Evolutionary conservation across 1,284 basidiomycete species (phyloP).

Genomic region (Cronartium ribicola): DNA sequence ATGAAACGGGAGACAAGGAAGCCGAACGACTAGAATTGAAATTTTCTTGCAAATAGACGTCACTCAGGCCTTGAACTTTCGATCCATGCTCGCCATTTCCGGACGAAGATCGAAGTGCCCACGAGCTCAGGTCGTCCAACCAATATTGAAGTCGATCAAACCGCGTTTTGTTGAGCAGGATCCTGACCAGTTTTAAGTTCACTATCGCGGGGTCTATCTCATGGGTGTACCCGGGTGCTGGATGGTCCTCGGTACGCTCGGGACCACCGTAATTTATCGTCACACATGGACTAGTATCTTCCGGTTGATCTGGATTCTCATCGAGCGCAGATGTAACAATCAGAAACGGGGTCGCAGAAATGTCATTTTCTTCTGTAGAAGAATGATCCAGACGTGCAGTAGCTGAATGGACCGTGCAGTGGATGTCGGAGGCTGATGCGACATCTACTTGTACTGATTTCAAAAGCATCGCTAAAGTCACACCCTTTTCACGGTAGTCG

Average conservation of each 20-base stretch:
- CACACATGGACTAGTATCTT: neutral
- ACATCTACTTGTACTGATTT: neutral
- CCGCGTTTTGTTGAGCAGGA: slow-evolving; percentile 23
- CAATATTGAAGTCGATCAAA: slow-evolving; percentile 40
- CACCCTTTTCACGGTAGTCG: neutral
- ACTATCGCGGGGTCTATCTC: neutral
- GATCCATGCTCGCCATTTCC: neutral
- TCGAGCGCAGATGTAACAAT: neutral
- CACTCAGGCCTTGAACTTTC: neutral
- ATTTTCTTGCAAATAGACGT: neutral
- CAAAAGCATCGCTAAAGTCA: neutral
- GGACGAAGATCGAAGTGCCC: slow-evolving; percentile 6
- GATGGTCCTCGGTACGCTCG: neutral
- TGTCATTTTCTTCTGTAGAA: neutral
- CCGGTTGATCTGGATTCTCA: neutral
- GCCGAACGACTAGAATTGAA: neutral
- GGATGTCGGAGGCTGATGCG: neutral
- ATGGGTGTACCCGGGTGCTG: neutral
- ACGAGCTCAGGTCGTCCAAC: slow-evolving; percentile 34
- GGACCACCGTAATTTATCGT: neutral
- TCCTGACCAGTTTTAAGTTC: slow-evolving; percentile 19
- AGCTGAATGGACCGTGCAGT: neutral
- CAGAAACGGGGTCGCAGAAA: neutral
- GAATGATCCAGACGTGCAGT: neutral
- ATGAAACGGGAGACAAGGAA: slow-evolving; percentile 4